Evolutionary conservation across 306 rosid genomes (phyloP), one percentile per base, ranked within the genome.

Genomic region (Dalbergia oliveri): DNA sequence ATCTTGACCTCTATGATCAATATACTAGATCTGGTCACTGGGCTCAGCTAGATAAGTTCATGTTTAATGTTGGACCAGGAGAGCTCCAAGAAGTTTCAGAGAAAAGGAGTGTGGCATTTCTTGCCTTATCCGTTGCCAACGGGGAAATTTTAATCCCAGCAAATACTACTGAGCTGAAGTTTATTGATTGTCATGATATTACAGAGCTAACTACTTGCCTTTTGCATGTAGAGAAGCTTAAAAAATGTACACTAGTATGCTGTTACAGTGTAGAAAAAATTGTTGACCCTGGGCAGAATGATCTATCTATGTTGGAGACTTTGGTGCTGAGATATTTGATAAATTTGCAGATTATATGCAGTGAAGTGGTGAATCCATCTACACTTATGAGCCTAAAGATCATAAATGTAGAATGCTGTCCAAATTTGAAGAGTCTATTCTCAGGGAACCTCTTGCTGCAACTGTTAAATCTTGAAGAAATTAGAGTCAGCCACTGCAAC

Each of bases 391-490:
- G 56, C 39, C 21, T 79, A 18, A 79, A 60, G 83, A 47, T 60
- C 44, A 69, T 79, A 15, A 57, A 7, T 44, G 70, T 79, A 9
- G 82, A 78, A 12, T 69, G 13, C 43, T 59, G 82, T 34, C 77
- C 83, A 16, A 69, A 31, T 44, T 59, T 69, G 83, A 77, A 77
- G 58, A 19, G n/a, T 51, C 66, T 66, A n/a, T 77, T 77, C 75
- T 54, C 66, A 5, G 67, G 68, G 68, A 14, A 39, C 16, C 62
- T 69, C 6, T 69, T 69, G 69, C 70, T 60, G 54, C 63, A 79
- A 44, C 70, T 69, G 49, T 0, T 18, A 44, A 69, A 79, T 62
- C 75, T 67, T 57, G 82, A 78, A 78, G 75, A 56, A 67, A 78
- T 67, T 18, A 58, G 43, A 69, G 77, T 70, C 19, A 19, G 72